Conservation (phyloP, 2,329 filamentous ascomycete species). For the Trichoderma citrinoviride region DNA sequence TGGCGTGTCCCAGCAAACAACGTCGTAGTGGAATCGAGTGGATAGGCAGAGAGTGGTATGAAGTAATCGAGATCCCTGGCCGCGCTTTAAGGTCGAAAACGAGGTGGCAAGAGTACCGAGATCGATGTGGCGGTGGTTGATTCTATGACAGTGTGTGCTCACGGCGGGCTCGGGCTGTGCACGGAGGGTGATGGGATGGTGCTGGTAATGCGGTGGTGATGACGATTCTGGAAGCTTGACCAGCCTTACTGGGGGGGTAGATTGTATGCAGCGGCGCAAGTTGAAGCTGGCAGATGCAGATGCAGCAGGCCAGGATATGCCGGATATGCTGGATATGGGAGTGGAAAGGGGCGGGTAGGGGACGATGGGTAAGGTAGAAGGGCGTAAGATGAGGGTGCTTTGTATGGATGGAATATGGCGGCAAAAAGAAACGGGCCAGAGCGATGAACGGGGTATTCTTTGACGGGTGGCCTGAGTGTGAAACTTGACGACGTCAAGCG, state of each 20-base stretch:
- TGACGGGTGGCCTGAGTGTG: neutral
- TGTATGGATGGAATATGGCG: neutral
- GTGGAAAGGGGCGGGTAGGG: neutral
- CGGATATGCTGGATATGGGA: neutral
- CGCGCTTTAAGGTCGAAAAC: neutral
- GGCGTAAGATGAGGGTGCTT: neutral
- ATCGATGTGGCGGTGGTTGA: conserved; percentile 17
- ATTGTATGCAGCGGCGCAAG: neutral
- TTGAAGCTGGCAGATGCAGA: neutral
- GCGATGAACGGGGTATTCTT: neutral
- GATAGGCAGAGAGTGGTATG: neutral
- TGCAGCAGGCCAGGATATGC: neutral
- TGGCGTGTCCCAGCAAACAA: neutral
- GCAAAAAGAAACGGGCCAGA: conserved; percentile 3
- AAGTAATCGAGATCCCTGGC: conserved; percentile 1
- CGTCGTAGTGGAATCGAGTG: neutral
- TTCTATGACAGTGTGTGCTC: neutral
- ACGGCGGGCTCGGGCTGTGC: conserved; percentile 1
- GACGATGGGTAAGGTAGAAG: neutral
- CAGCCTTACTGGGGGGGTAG: neutral
- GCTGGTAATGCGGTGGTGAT: neutral
- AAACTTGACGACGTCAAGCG: conserved; percentile 3
- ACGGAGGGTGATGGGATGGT: neutral
- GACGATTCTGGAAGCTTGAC: conserved; percentile 4
- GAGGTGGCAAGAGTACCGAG: conserved; percentile 21